These are phyloP conservation scores for Yarrowia galli DNA, from an alignment of 1,139 yeast genomes.

Conservation along the genomic window DNA sequence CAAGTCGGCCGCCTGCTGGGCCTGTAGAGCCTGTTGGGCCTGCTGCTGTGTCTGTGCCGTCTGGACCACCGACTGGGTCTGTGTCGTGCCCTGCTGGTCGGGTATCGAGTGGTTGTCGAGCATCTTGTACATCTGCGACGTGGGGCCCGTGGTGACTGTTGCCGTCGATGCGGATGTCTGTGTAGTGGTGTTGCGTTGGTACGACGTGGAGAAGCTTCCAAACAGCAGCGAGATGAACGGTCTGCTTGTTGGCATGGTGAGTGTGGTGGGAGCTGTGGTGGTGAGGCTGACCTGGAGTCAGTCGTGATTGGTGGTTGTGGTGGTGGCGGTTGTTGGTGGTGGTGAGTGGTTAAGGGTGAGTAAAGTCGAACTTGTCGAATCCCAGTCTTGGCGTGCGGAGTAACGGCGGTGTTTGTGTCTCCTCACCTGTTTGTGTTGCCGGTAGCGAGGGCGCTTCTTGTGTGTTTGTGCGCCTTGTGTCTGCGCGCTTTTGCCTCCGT, in stretches of 20 bases:
- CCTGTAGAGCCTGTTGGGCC: neutral
- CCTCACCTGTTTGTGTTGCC: neutral
- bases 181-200: constrained; percentile 38
- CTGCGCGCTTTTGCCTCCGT: neutral
- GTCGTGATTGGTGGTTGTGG: neutral
- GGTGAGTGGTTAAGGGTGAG: no score
- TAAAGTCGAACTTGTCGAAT: no score
- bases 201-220: constrained; percentile 42
- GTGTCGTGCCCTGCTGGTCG: neutral
- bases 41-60: neutral
- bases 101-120: constrained; percentile 38
- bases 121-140: constrained; percentile 29
- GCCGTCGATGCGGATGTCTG: constrained; percentile 24
- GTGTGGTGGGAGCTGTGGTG: neutral
- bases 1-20: neutral
- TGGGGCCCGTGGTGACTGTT: constrained; percentile 29
- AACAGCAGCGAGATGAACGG: constrained; percentile 48
- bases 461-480: neutral
- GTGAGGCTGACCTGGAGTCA: no score
- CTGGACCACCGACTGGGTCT: neutral
- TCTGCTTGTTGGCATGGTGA: constrained; percentile 47
- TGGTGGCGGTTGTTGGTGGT: no score
- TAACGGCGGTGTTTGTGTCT: no score
- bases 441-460: no score
- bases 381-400: no score